Evolutionary conservation across 106 monocot species (phyloP).

Genomic region (Dendrobium huoshanense): DNA sequence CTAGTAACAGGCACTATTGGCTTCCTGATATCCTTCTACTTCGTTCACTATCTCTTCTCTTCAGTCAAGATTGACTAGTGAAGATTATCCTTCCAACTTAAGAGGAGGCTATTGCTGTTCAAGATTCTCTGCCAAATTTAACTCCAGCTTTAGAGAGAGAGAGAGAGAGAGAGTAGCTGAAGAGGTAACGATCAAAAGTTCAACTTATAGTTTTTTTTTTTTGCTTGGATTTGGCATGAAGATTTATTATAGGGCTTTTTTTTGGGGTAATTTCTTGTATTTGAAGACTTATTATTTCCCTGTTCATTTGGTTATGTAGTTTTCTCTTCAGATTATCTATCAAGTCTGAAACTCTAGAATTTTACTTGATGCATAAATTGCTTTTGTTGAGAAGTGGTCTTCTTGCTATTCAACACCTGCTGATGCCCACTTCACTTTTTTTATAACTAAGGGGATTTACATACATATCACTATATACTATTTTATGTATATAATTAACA

Average conservation of each 20-base stretch:
- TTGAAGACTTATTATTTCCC: background rate
- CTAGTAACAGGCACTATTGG: conserved; percentile 17
- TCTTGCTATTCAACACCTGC: too few relatives aligned
- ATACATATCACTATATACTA: too few relatives aligned
- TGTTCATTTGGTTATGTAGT: background rate
- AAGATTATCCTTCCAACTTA: too few relatives aligned
- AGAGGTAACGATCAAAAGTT: background rate
- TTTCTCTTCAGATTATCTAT: background rate
- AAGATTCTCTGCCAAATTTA: too few relatives aligned
- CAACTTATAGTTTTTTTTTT: background rate
- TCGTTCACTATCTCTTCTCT: conserved; percentile 26
- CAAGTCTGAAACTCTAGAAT: background rate
- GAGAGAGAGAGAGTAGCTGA: background rate
- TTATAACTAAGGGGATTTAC: too few relatives aligned
- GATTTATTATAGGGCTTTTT: background rate
- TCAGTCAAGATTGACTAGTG: conserved; percentile 26
- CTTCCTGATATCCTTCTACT: conserved; percentile 20
- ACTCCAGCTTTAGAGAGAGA: too few relatives aligned
- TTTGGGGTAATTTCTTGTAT: background rate
- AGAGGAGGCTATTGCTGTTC: background rate
- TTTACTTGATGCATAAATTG: too few relatives aligned
- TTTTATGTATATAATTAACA: too few relatives aligned
- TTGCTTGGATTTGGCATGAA: conserved; percentile 4
- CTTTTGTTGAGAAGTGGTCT: too few relatives aligned
- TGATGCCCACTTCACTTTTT: too few relatives aligned